Evolutionary conservation across 192 early-diverging fungal species (phyloP).

Genomic region (Dissophora globulifera): DNA sequence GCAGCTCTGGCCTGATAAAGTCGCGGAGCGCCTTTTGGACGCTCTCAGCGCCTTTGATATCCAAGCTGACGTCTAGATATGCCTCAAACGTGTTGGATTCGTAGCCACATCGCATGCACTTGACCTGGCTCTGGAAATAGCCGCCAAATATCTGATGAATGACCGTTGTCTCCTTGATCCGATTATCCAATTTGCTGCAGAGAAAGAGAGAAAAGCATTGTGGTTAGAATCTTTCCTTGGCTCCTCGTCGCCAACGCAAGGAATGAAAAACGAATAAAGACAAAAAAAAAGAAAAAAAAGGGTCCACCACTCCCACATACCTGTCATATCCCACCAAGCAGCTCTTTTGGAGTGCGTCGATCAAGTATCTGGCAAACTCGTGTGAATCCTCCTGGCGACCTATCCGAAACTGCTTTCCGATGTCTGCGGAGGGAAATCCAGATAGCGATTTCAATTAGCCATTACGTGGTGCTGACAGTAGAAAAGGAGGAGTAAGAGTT

Average conservation of each 20-base stretch:
- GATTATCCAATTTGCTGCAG: slow-evolving; percentile 68
- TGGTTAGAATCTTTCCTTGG: too few species aligned
- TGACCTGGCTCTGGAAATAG: slow-evolving; percentile 80
- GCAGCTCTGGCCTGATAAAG: slow-evolving; percentile 77
- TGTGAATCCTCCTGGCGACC: slow-evolving; percentile 92
- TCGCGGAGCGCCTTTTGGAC: slow-evolving; percentile 74
- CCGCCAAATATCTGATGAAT: slow-evolving; percentile 88
- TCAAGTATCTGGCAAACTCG: slow-evolving; percentile 76
- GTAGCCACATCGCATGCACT: slow-evolving; percentile 75
- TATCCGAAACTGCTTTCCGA: slow-evolving; percentile 80
- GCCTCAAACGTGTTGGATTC: slow-evolving; percentile 83
- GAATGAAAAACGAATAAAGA: too few species aligned
- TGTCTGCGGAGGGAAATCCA: slow-evolving; percentile 54
- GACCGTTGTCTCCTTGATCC: slow-evolving; percentile 79
- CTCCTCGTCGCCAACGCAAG: too few species aligned
- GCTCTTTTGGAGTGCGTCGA: slow-evolving; percentile 45
- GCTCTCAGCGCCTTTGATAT: slow-evolving; percentile 71
- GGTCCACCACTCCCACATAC: too few species aligned
- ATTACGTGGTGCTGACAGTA: too few species aligned
- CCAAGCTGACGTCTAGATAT: slow-evolving; percentile 81
- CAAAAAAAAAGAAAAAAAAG: too few species aligned
- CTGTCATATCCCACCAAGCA: slow-evolving; percentile 39
- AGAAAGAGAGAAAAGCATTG: not conserved
- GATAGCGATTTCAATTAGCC: too few species aligned
- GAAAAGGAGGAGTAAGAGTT: not conserved